Evolutionary conservation across 2,329 filamentous ascomycete species (phyloP).

Genomic region (Fusarium scirpi): DNA sequence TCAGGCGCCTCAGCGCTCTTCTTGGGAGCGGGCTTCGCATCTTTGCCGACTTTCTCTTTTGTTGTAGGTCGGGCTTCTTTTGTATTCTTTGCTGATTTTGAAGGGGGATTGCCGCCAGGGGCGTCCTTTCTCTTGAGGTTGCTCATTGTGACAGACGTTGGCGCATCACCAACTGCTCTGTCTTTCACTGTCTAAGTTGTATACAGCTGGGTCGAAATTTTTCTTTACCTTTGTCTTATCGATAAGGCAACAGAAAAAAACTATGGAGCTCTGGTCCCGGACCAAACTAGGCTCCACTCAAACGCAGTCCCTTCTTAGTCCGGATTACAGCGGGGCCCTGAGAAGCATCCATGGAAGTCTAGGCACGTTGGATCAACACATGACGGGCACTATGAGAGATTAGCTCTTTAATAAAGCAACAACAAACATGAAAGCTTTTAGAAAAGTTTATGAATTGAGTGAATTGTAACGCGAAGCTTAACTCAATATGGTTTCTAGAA

Average conservation of each 20-base stretch:
- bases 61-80: constrained; percentile 63
- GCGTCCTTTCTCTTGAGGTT: constrained; percentile 70
- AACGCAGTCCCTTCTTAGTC: background rate
- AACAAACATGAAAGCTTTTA: constrained; percentile 17
- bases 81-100: constrained; percentile 62
- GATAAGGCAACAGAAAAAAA: constrained; percentile 31
- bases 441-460: constrained; percentile 19
- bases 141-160: constrained; percentile 60
- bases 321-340: constrained; percentile 12
- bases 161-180: constrained; percentile 45
- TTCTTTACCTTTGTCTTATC: constrained; percentile 23
- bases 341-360: constrained; percentile 10
- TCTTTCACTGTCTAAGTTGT: constrained; percentile 29
- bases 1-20: constrained; percentile 47
- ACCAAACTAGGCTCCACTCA: constrained; percentile 8
- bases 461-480: background rate
- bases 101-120: constrained; percentile 62
- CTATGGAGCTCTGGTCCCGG: constrained; percentile 9
- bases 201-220: constrained; percentile 11
- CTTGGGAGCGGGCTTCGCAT: constrained; percentile 50
- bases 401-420: constrained; percentile 24
- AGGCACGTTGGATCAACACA: constrained; percentile 42
- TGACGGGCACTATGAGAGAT: constrained; percentile 23
- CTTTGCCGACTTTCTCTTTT: constrained; percentile 51
- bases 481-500: constrained; percentile 50